Evolutionary conservation across 78 protist genomes (phyloP).

Genomic region (Cavenderia fasciculata): DNA sequence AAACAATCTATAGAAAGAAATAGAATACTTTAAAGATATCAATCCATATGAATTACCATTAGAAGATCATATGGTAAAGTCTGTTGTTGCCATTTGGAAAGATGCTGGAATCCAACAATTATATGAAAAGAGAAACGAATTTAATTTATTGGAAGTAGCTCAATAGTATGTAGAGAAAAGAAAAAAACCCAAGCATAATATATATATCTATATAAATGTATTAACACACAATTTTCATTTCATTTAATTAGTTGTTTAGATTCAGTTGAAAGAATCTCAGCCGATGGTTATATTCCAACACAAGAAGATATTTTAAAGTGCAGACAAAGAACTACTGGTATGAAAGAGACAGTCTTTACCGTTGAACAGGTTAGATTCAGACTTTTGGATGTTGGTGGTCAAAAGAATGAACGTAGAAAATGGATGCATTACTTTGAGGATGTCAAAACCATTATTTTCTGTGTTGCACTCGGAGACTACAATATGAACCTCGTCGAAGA

Average conservation of each 20-base stretch:
- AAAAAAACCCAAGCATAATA: neutral
- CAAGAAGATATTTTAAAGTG: constrained; percentile 92
- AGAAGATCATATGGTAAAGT: constrained; percentile 7
- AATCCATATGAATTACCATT: constrained; percentile 71
- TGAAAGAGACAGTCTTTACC: constrained; percentile 85
- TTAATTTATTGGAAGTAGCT: constrained; percentile 57
- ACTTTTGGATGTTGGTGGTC: constrained; percentile 97
- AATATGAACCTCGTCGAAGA: constrained; percentile 89
- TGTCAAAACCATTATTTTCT: constrained; percentile 94
- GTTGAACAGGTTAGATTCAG: constrained; percentile 74
- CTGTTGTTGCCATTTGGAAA: constrained; percentile 13
- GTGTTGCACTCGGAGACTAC: constrained; percentile 86
- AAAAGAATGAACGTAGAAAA: constrained; percentile 93
- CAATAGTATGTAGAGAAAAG: constrained; percentile 2
- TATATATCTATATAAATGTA: neutral
- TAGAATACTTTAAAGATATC: constrained; percentile 12
- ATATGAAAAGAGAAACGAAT: constrained; percentile 6
- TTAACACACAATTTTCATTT: neutral
- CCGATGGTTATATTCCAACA: constrained; percentile 86
- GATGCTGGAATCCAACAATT: constrained; percentile 11
- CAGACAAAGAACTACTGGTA: constrained; percentile 95
- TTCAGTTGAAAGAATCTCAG: constrained; percentile 21
- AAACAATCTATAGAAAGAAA: constrained; percentile 5
- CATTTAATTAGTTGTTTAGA: constrained; percentile 12
- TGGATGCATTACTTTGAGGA: constrained; percentile 96